Base-by-base conservation (phyloP, 2,329 filamentous ascomycete species). In the Fusarium sp. region DNA sequence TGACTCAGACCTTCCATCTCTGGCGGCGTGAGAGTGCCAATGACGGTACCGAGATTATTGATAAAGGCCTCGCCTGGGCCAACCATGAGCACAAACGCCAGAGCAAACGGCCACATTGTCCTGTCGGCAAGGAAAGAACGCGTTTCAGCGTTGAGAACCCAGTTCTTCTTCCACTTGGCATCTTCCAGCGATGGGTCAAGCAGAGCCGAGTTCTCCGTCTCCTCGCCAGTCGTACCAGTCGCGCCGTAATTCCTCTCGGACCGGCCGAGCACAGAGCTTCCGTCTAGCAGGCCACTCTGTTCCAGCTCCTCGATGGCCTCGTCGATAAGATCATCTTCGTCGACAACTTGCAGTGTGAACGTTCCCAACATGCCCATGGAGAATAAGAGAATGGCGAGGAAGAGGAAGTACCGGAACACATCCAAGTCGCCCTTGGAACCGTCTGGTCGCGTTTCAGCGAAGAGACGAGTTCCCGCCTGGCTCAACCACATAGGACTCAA, bases 51-150 rank as follows among this genome's bases (percentile, higher is more conserved):
- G 9, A 99, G 81, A 70, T 98, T 99, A 79, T 98, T 99, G 78
- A 98, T 93, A 75, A 97, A 99, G 10, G 94, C 91, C 77, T 99
- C 95, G n/a, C 93, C 94, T 0, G 95, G 94, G 0, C 95, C 95
- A 50, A 93, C 91, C 69, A 97, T 91, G 62, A 98, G 85, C 76
- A 98, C 92, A 78, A 99, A 98, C 19, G 93, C 93, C 1, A 89
- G 80, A 0, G 94, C 92, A 67, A 99, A 89, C 73, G 88, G 91
- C 94, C 94, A 99, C 94, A 98, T 98, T 11, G 93, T 97, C 58
- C 85, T 88, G 68, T 99, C 95, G 24, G 86, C 83, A 9, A 99
- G 82, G 75, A 98, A 99, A 4, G 88, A 83, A 11, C 88, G 83
- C 0, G 95, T 98, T 74, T 97, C 94, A 40, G 91, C 92, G 70